Base-by-base conservation (phyloP, 2,329 filamentous ascomycete genomes). In the Ilyonectria mors-panacis region DNA sequence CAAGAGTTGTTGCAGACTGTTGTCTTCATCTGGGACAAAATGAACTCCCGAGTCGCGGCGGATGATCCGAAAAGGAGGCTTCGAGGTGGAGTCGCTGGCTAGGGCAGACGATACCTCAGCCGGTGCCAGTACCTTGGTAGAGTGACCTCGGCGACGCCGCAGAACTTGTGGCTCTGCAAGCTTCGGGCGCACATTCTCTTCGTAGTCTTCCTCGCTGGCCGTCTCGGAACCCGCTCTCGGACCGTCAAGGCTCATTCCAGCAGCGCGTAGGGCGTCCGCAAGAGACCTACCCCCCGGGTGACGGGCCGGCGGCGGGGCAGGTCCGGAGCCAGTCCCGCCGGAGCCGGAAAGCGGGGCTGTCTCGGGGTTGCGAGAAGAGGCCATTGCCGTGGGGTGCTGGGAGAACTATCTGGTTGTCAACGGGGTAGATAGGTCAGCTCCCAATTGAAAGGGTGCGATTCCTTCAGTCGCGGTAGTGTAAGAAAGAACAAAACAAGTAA, bases 191-290 rank as follows among this genome's bases (percentile, higher is more conserved):
- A 79, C 53, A 42, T 78, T 79, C 17, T 82, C 80, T 35, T 85
- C 83, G 53, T 84, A 84, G 61, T 85, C 84, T 68, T 85, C 84
- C 60, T 84, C 84, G 42, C 83, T 85, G 2, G 82, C 76, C 15
- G 80, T 83, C 15, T 84, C 83, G 2, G 81, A 83, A 35, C 74
- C 69, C 66, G 79, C 45, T 23, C 44, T 37, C 2, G 59, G 55
- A 2, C 61, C 61, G 10, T 78, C 71, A 10, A 74, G 63, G 13
- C 65, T 70, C 47, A 70, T 71, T n/a, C 75, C 75, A 10, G 71
- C 73, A 21, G 70, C 69, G 15, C 65, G 72, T 35, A 80, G 67
- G 45, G 76, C 78, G 33, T 78, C 72, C 4, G 70, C 73, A 10
- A 80, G 75, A 8, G 78, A 76, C 44, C 75, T 67, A 37, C 67